Conservation (phyloP, 441 rosid species). For the Biscutella laevigata region DNA sequence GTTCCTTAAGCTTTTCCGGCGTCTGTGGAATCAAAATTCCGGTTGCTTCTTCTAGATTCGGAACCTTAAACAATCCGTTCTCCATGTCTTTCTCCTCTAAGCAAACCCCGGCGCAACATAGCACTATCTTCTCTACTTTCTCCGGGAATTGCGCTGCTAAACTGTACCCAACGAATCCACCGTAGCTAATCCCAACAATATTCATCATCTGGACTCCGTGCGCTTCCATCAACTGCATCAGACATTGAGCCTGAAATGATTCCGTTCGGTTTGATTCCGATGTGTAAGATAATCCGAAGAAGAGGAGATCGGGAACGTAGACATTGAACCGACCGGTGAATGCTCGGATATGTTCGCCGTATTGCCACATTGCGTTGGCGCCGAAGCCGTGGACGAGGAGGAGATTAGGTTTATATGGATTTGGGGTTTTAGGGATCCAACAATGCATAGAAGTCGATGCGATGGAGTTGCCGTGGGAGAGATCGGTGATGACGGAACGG, state of each 20-base stretch:
- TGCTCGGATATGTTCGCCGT: conserved; percentile 42
- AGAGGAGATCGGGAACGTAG: conserved; percentile 62
- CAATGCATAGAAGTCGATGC: conserved; percentile 49
- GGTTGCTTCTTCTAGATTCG: conserved; percentile 48
- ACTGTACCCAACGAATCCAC: conserved; percentile 68
- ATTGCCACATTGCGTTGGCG: conserved; percentile 78
- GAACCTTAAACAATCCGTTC: conserved; percentile 45
- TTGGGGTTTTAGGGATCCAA: conserved; percentile 48
- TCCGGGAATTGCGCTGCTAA: conserved; percentile 50
- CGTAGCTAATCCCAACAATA: conserved; percentile 62
- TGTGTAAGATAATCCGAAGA: conserved; percentile 45
- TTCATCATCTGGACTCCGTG: conserved; percentile 39
- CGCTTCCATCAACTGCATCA: conserved; percentile 42
- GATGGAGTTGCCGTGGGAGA: conserved; percentile 32
- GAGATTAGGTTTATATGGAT: conserved; percentile 40
- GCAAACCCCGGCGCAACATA: conserved; percentile 63
- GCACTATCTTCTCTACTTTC: conserved; percentile 42
- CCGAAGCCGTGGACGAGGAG: conserved; percentile 66
- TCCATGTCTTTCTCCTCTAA: conserved; percentile 70
- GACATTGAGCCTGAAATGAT: conserved; percentile 46
- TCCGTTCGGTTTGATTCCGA: conserved; percentile 37
- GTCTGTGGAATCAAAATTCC: conserved; percentile 54
- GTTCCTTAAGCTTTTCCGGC: conserved; percentile 48
- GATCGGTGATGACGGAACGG: conserved; percentile 37
- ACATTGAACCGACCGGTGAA: conserved; percentile 48